Conservation (phyloP, 1,284 basidiomycete species). For the Melampsora larici-populina region DNA sequence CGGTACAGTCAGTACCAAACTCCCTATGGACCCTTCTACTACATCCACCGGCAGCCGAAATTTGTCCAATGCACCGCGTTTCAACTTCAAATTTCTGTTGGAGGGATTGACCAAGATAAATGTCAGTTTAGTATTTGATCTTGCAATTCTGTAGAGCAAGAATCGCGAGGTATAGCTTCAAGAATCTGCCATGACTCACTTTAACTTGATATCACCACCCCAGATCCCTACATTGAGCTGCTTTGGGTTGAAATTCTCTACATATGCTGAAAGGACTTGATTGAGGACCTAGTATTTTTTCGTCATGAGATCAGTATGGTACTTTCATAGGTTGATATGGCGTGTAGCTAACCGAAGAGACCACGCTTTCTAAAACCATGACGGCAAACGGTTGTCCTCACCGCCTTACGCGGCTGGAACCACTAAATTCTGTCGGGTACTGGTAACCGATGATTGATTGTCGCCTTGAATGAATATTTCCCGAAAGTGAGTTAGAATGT, state of each 20-base stretch:
- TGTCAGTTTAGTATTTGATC: not conserved
- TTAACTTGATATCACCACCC: conserved; percentile 65
- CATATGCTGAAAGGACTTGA: conserved; percentile 87
- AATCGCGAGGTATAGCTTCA: not conserved
- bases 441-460: no score
- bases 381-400: not conserved
- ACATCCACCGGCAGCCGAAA: conserved; percentile 95
- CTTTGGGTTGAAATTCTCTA: conserved; percentile 91
- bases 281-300: conserved; percentile 58
- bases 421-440: no score
- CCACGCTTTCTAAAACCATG: conserved; percentile 44
- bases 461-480: no score
- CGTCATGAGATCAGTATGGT: not conserved
- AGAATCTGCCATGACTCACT: conserved; percentile 42
- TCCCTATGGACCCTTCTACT: conserved; percentile 63
- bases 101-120: conserved; percentile 68
- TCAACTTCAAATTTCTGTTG: conserved; percentile 58
- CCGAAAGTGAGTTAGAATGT: no score
- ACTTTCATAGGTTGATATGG: not conserved
- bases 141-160: not conserved
- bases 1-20: conserved; percentile 42
- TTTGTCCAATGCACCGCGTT: conserved; percentile 91
- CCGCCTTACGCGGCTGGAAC: no score
- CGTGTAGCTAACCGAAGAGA: conserved; percentile 32
- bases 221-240: conserved; percentile 93